Percentiles rank a stretch among this genome's conserved stretches.
phyloP scores from a whole-genome alignment of 2,329 filamentous ascomycete species.

The Trichoderma hamatum region DNA sequence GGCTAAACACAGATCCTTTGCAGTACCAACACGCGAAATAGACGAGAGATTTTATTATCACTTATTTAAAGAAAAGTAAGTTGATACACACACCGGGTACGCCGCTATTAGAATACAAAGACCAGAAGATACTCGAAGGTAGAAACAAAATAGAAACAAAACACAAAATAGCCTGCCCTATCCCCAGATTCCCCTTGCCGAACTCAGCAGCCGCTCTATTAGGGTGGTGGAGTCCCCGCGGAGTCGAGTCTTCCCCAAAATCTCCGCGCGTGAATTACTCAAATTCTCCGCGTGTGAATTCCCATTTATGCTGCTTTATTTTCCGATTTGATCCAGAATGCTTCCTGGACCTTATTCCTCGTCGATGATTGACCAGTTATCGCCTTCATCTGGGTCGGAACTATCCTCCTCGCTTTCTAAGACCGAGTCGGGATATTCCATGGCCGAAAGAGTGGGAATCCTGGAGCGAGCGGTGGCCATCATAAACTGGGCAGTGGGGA shows the following conservation, averaged over 20 bases:
- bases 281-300: background rate
- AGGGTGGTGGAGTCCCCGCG: conserved; percentile 9
- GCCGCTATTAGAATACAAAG: background rate
- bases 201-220: conserved; percentile 11
- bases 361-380: background rate
- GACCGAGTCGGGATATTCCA: background rate
- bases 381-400: background rate
- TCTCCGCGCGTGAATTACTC: background rate
- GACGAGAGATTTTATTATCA: background rate
- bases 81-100: background rate
- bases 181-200: background rate
- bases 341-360: background rate
- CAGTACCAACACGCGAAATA: background rate
- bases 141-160: background rate
- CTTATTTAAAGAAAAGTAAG: background rate
- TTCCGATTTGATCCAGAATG: background rate
- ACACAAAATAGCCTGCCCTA: background rate
- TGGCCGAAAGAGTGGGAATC: background rate
- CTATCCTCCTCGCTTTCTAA: background rate
- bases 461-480: background rate
- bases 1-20: background rate
- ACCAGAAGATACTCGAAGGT: background rate
- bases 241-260: conserved; percentile 2
- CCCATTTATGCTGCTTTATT: background rate
- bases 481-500: background rate